A percentile compares a stretch with the other conserved stretches of the same genome.
Evolutionary conservation across 441 rosid genomes (phyloP).

Genomic region (Gossypium schwendimanii): DNA sequence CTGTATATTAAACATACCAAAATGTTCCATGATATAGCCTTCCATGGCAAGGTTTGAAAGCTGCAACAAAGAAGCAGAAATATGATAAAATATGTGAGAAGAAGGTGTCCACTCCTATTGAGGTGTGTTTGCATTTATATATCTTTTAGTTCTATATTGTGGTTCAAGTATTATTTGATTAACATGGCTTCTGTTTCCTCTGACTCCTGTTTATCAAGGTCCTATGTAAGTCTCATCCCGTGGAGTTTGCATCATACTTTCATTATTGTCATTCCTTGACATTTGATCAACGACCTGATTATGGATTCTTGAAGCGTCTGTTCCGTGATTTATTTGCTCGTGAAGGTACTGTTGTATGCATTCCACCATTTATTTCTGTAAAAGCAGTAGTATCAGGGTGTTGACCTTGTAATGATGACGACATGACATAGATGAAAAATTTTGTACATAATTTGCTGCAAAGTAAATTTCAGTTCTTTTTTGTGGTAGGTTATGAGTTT

Average conservation of each 20-base stretch:
- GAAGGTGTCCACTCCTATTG: constrained; percentile 90
- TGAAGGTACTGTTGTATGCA: constrained; percentile 45
- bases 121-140: constrained; percentile 37
- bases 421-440: background rate
- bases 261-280: constrained; percentile 85
- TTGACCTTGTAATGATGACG: background rate
- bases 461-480: constrained; percentile 6
- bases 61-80: constrained; percentile 87
- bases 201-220: constrained; percentile 36
- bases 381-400: background rate
- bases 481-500: constrained; percentile 54
- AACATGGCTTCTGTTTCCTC: constrained; percentile 2
- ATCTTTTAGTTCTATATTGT: background rate
- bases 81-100: constrained; percentile 93
- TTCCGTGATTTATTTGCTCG: constrained; percentile 72
- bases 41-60: constrained; percentile 98
- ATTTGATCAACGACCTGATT: constrained; percentile 89
- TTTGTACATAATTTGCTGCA: background rate
- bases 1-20: constrained; percentile 12
- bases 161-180: background rate
- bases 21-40: constrained; percentile 42
- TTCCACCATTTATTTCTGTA: background rate
- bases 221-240: constrained; percentile 84
- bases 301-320: constrained; percentile 83
- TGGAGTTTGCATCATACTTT: constrained; percentile 88